Base-by-base conservation (phyloP, 441 rosid species). In the Isatis lusitanica region DNA sequence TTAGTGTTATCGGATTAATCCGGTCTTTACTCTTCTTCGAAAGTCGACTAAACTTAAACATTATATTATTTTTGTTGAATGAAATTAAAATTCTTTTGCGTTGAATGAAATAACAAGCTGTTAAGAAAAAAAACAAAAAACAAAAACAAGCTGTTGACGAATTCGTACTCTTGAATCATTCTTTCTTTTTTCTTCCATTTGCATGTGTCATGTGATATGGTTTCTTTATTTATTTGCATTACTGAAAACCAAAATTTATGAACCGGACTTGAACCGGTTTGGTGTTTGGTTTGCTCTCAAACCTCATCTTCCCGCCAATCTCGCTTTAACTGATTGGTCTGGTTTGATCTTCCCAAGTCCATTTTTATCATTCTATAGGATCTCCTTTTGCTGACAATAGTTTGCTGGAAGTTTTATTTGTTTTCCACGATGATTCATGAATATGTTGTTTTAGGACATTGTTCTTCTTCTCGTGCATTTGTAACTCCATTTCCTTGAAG, bases 21-120 rank as follows among this genome's bases (percentile, higher is more conserved):
- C 10, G 57, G 74, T 74, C 74, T 26, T 26, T 63, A 26, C 18
- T 52, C 36, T 5, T 62, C n/a, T 75, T 42, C 26, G 1, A 55
- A 74, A 36, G 73, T 74, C 68, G 42, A 60, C 78, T 50, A 43
- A 44, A 61, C 33, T 68, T 60, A 74, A n/a, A 21, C 24, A 36
- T 39, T 66, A 50, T 8, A 2, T 57, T 2, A 7, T 38, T 16
- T 35, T 50, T 24, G 28, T 38, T 24, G 61, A 66, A 52, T 15
- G 50, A 50, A 31, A 48, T 35, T n/a, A 64, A 35, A 31, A 12
- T 46, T 17, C 2, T 44, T 58, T 26, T 48, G 51, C 28, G 61
- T 18, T 38, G 61, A 51, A 51, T 21, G 62, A 63, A 51, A 56
- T 35, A 5, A 50, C 56, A 60, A 50, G 33, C 28, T 56, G 59